Conservation (phyloP, 2,329 filamentous ascomycete genomes). For the Botryosphaeria agaves region DNA sequence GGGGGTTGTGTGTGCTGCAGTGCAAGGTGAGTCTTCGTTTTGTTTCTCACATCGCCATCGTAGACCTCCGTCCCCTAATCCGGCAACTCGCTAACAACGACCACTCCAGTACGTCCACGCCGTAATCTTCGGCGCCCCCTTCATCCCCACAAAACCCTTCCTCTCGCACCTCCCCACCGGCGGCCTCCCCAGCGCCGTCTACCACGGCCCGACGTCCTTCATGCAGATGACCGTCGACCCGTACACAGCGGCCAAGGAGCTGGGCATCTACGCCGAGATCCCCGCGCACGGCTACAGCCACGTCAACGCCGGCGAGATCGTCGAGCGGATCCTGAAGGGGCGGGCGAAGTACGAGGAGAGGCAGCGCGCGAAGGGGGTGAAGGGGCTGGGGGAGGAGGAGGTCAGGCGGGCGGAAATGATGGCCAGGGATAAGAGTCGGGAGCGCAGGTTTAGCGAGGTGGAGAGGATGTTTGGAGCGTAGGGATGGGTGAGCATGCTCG, state of each 20-base stretch:
- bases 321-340: slow-evolving; percentile 75
- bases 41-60: too few relatives aligned
- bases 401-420: slow-evolving; percentile 19
- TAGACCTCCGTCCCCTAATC: not conserved
- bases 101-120: slow-evolving; percentile 59
- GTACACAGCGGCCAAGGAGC: slow-evolving; percentile 61
- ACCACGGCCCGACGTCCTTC: slow-evolving; percentile 91
- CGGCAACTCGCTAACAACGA: slow-evolving; percentile 5
- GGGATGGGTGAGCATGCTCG: too few relatives aligned
- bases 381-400: slow-evolving; percentile 54
- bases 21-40: too few relatives aligned
- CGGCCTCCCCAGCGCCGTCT: slow-evolving; percentile 61
- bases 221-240: slow-evolving; percentile 45
- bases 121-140: slow-evolving; percentile 79
- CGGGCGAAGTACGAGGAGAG: slow-evolving; percentile 79
- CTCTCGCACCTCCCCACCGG: slow-evolving; percentile 53
- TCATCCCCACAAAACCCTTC: slow-evolving; percentile 65
- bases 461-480: too few relatives aligned
- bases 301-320: slow-evolving; percentile 86
- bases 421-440: slow-evolving; percentile 14
- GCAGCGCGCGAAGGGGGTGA: slow-evolving; percentile 78
- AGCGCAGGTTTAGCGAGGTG: slow-evolving; percentile 10
- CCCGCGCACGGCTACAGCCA: slow-evolving; percentile 61
- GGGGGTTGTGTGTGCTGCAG: slow-evolving; percentile 85
- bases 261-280: slow-evolving; percentile 74